phyloP scores from a whole-genome alignment of 805 yeast genomes.

The Pichia scutulata region DNA sequence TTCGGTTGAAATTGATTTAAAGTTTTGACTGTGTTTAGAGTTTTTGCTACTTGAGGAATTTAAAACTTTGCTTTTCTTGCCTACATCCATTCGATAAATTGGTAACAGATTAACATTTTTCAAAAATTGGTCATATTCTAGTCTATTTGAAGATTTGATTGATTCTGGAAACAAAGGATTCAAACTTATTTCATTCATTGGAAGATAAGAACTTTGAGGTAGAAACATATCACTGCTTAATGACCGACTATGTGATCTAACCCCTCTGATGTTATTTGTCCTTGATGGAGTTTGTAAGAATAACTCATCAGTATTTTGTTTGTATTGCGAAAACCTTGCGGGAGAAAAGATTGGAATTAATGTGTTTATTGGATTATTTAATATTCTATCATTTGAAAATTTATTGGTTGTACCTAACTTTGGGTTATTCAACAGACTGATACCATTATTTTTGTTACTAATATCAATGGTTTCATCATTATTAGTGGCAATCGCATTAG shows the following conservation, averaged over 20 bases:
- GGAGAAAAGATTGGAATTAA: background rate
- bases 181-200: background rate
- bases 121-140: constrained; percentile 3
- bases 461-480: background rate
- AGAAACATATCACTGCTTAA: constrained; percentile 2
- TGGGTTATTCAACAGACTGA: background rate
- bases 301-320: background rate
- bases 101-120: constrained; percentile 9
- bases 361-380: background rate
- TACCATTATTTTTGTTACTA: background rate
- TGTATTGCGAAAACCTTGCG: background rate
- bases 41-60: background rate
- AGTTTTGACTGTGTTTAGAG: background rate
- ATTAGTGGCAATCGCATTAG: background rate
- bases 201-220: background rate
- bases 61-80: background rate
- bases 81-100: constrained; percentile 8
- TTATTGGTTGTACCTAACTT: background rate
- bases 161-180: background rate
- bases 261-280: background rate
- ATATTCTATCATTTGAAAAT: background rate
- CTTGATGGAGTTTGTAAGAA: background rate
- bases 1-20: background rate
- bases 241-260: background rate
- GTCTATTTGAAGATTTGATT: background rate